Percentiles rank a stretch among this genome's conserved stretches.
phyloP scores from a whole-genome alignment of 1,139 yeast genomes.

The Nadsonia starkeyi-henricii region DNA sequence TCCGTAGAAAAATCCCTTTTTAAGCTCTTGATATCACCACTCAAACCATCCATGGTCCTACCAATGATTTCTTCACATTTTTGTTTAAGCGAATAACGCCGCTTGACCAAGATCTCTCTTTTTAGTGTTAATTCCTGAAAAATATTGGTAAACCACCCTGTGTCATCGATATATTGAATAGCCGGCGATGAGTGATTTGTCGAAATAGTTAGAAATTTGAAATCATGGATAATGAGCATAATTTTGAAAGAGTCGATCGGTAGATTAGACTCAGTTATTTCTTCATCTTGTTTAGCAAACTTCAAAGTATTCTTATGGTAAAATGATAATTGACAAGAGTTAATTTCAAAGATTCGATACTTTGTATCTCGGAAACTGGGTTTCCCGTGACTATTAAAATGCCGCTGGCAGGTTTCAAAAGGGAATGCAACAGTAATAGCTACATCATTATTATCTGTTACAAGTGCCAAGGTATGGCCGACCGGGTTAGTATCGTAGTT shows the following conservation, averaged over 20 bases:
- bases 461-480: neutral
- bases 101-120: no score
- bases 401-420: neutral
- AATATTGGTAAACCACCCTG: neutral
- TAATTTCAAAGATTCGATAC: neutral
- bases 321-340: neutral
- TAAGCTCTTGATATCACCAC: no score
- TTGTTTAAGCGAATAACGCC: no score
- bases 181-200: neutral
- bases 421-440: neutral
- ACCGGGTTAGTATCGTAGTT: no score
- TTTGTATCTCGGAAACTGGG: neutral
- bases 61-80: no score
- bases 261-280: no score
- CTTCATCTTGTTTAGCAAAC: neutral
- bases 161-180: neutral
- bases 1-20: no score
- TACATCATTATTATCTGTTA: neutral
- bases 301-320: neutral
- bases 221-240: neutral
- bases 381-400: neutral
- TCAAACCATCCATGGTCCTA: no score
- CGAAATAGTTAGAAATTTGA: neutral
- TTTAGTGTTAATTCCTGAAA: no score
- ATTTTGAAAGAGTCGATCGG: neutral